Base-by-base conservation (phyloP, 305 asterid species). In the Withania somnifera region DNA sequence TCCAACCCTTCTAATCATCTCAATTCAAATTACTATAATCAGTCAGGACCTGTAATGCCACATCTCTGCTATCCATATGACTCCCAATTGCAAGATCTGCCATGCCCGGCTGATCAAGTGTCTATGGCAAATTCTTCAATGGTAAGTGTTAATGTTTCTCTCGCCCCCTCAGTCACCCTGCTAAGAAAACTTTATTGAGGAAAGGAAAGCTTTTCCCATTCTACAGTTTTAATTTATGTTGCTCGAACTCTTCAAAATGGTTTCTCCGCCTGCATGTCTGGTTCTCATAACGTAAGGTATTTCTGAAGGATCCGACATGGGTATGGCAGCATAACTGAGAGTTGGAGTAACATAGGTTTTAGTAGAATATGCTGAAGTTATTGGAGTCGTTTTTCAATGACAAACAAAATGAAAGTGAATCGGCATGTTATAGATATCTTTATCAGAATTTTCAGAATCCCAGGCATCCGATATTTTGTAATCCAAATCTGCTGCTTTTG, bases 61-160 rank as follows among this genome's bases (percentile, higher is more conserved):
- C 92, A 85, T 36, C 97, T 94, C 82, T 96, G 99, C 83, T 91
- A 91, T 80, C 99, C 97, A 13, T 96, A 93, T 26, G 94, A 92
- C 60, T 83, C 97, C 32, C 93, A 84, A 84, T 90, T 94, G 78
- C 97, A 91, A 77, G 93, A 93, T 82, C 97, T 88, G 4, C 67
- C 81, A 4, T 96, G 99, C 84, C 87, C 95, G 0, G 86, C 85
- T 51, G 86, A 85, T 76, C 97, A 96, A 84, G 89, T 93, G 32
- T 87, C 97, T 0, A 86, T 91, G 89, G 90, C 87, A 20, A 96
- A 93, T 78, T 95, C 98, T 64, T 89, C 99, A n/a, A 61, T 54
- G 87, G 99, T 96, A 89, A 87, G 90, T 80, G 6, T 14, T 24
- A 45, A 47, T 47, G 56, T 26, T 73, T 26, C 58, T 45, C 40